A percentile compares a stretch with the other conserved stretches of the same genome.
phyloP scores from a whole-genome alignment of 2,329 filamentous ascomycete species.

The Rutstroemia sp. region DNA sequence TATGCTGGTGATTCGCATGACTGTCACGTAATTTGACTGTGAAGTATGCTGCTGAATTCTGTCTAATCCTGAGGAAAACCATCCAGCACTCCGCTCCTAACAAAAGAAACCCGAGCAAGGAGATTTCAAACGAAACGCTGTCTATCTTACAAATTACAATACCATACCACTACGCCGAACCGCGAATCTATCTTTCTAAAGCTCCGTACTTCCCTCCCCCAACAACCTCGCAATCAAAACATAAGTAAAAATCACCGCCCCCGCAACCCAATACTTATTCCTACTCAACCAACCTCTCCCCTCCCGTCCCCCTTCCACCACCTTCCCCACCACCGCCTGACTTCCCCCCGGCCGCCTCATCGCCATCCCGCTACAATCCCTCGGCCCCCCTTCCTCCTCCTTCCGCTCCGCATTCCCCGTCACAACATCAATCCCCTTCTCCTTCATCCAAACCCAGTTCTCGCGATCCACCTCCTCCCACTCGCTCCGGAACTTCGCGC shows the following conservation, averaged over 20 bases:
- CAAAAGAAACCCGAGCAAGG: not conserved
- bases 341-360: conserved; percentile 55
- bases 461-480: conserved; percentile 85
- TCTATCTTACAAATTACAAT: not conserved
- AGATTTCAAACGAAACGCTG: not conserved
- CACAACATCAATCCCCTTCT: conserved; percentile 67
- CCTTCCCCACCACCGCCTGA: conserved; percentile 45
- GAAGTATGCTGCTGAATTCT: no score
- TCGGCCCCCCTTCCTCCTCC: conserved; percentile 38
- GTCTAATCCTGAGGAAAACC: no score
- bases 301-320: conserved; percentile 75
- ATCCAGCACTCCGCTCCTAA: not conserved
- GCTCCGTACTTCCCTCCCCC: conserved; percentile 17
- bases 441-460: conserved; percentile 88
- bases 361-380: conserved; percentile 53
- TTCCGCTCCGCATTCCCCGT: conserved; percentile 61
- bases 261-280: conserved; percentile 69
- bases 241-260: conserved; percentile 69
- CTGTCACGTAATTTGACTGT: no score
- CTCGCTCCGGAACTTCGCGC: conserved; percentile 79
- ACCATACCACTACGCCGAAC: not conserved
- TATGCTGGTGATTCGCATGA: no score
- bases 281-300: conserved; percentile 75
- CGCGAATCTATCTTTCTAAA: not conserved
- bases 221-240: conserved; percentile 73